Percentiles rank a stretch among this genome's conserved stretches.
Evolutionary conservation across 148 eudicot species (phyloP).

Genomic region (Hydrangea macrophylla): DNA sequence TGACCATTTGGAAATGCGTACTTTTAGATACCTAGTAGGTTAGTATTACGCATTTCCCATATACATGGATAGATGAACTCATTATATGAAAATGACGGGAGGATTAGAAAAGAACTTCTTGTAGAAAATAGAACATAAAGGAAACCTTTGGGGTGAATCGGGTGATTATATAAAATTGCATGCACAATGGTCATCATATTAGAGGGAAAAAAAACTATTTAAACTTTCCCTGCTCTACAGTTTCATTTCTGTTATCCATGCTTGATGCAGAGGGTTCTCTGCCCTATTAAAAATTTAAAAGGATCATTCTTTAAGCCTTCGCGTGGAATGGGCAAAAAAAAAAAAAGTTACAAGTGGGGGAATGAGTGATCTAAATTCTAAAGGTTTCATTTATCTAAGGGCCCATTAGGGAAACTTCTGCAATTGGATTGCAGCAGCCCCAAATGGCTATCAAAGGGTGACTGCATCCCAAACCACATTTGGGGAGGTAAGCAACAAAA

Average conservation of each 20-base stretch:
- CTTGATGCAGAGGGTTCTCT: neutral
- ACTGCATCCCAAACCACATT: too few species aligned
- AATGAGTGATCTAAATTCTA: too few species aligned
- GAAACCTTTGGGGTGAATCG: neutral
- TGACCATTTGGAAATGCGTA: too few species aligned
- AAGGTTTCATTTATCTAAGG: neutral
- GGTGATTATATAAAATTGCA: neutral
- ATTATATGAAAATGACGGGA: neutral
- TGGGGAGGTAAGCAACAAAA: neutral
- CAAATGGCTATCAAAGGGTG: too few species aligned
- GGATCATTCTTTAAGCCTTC: too few species aligned
- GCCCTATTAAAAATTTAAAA: too few species aligned
- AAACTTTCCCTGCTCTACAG: neutral
- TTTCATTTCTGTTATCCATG: neutral
- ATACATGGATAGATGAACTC: constrained; percentile 3
- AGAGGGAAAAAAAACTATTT: neutral
- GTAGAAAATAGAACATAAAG: neutral
- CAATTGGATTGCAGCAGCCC: too few species aligned
- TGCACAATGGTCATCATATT: neutral
- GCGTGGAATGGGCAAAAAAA: too few species aligned
- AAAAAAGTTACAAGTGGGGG: too few species aligned
- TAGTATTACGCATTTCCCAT: too few species aligned
- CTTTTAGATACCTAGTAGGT: too few species aligned
- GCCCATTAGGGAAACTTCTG: too few species aligned
- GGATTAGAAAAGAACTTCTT: neutral